Conservation (phyloP, 148 eudicot species). For the Pharnaceum exiguum region DNA sequence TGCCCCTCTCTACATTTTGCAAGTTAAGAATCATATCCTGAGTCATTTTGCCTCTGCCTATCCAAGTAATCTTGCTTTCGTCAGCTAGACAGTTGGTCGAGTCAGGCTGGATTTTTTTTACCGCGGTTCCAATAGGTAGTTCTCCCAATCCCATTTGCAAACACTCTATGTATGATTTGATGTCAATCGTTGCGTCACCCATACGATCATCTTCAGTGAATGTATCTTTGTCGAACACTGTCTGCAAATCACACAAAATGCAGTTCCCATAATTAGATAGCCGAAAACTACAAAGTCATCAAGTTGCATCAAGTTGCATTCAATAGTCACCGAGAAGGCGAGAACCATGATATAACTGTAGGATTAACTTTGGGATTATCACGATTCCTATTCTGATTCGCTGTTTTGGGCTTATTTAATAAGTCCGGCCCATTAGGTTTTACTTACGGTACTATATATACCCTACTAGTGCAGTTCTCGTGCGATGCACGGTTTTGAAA, state of each 20-base stretch:
- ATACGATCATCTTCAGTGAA: constrained; percentile 30
- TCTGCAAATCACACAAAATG: constrained; percentile 12
- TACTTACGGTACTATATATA: too few species aligned
- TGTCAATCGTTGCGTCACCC: constrained; percentile 34
- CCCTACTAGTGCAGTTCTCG: too few species aligned
- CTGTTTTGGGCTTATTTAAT: too few species aligned
- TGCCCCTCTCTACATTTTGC: constrained; percentile 29
- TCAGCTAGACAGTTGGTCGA: constrained; percentile 28
- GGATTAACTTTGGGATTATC: too few species aligned
- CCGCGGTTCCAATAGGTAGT: constrained; percentile 32
- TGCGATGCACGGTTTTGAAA: too few species aligned
- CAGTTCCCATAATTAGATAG: too few species aligned
- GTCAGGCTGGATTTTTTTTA: constrained; percentile 29
- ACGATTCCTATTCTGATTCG: too few species aligned
- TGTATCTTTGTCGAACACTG: constrained; percentile 32
- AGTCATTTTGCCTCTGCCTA: constrained; percentile 31
- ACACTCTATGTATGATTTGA: constrained; percentile 30
- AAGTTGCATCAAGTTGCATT: too few species aligned
- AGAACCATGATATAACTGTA: too few species aligned
- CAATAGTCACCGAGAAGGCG: too few species aligned
- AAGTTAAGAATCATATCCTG: constrained; percentile 33
- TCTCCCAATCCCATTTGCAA: constrained; percentile 31
- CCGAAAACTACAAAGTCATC: too few species aligned
- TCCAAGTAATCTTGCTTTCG: constrained; percentile 35
- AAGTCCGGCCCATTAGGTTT: too few species aligned